Evolutionary conservation across 2,329 filamentous ascomycete species (phyloP).

Genomic region (Davidsoniella virescens): DNA sequence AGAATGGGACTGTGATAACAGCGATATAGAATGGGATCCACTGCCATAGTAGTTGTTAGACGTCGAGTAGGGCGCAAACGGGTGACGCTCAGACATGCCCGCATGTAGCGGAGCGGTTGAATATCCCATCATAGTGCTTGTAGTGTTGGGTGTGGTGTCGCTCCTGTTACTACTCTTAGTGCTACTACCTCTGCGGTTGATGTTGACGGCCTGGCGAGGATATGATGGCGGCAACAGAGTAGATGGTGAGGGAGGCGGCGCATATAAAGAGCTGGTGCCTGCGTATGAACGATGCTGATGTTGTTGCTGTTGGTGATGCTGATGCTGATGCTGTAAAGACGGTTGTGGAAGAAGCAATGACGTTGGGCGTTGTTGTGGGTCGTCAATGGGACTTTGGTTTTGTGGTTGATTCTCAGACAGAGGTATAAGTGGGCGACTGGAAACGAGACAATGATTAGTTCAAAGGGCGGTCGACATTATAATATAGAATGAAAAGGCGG

Average conservation of each 20-base stretch:
- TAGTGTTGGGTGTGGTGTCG: not conserved
- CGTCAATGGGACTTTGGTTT: no score
- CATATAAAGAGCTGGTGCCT: no score
- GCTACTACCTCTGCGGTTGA: not conserved
- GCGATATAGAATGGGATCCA: not conserved
- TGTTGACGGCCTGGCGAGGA: not conserved
- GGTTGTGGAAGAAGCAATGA: no score
- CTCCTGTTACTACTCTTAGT: not conserved
- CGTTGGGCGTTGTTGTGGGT: no score
- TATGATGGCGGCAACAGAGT: no score
- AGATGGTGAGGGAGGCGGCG: no score
- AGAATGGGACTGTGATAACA: not conserved
- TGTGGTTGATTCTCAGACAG: no score
- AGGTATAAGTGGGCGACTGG: conserved; percentile 6
- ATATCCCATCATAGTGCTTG: conserved; percentile 8
- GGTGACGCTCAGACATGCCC: not conserved
- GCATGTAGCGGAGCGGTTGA: conserved; percentile 4
- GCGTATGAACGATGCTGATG: no score
- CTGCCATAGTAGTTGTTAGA: not conserved
- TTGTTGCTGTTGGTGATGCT: no score
- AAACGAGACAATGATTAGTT: not conserved
- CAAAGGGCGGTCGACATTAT: not conserved
- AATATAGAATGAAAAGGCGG: no score
- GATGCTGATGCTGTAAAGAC: no score
- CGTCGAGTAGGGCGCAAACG: not conserved